Conservation (phyloP, 2,329 filamentous ascomycete species). For the Diaporthe sp. region DNA sequence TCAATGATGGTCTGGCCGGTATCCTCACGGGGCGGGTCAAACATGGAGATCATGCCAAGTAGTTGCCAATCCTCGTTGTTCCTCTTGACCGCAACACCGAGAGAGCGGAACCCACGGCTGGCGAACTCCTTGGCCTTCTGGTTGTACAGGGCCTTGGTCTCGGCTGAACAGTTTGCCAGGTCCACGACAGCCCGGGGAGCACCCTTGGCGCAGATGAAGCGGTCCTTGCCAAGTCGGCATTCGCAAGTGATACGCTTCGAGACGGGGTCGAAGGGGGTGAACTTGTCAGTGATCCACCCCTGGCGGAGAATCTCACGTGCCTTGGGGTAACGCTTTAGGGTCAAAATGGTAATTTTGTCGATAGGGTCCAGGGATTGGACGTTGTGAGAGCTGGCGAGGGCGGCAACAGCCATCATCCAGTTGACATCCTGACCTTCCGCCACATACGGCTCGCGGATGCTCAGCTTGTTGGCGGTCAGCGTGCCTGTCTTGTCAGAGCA, state of each 20-base stretch:
- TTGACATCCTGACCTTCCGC: constrained; percentile 82
- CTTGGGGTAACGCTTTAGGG: constrained; percentile 80
- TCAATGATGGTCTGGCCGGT: constrained; percentile 82
- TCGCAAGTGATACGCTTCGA: constrained; percentile 82
- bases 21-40: constrained; percentile 82
- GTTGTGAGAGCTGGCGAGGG: constrained; percentile 82
- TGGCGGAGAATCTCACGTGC: constrained; percentile 79
- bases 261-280: constrained; percentile 82
- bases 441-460: constrained; percentile 81
- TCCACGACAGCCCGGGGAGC: constrained; percentile 80
- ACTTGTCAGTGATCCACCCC: constrained; percentile 82
- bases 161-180: constrained; percentile 74
- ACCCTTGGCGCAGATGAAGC: constrained; percentile 80
- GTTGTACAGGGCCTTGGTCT: constrained; percentile 74
- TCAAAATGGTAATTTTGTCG: constrained; percentile 82
- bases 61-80: constrained; percentile 65
- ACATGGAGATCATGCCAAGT: constrained; percentile 82
- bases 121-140: constrained; percentile 81
- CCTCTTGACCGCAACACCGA: constrained; percentile 74
- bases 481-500: constrained; percentile 88
- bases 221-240: constrained; percentile 75
- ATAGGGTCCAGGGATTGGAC: constrained; percentile 82
- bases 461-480: constrained; percentile 79
- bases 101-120: constrained; percentile 82
- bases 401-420: constrained; percentile 87